phyloP scores from a whole-genome alignment of 2,329 filamentous ascomycete species.

The Aspergillus bombycis region DNA sequence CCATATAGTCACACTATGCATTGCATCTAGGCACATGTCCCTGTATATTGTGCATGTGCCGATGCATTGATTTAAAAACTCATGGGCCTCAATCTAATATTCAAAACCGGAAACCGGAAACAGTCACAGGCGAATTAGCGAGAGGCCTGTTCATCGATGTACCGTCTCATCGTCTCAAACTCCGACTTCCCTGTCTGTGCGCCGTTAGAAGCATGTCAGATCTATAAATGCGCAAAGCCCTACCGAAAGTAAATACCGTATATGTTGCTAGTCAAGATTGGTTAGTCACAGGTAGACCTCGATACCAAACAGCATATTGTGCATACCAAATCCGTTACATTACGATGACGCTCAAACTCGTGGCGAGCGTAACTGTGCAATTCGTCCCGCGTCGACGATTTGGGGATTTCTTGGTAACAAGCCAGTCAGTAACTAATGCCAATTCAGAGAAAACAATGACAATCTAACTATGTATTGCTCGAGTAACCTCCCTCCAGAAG shows the following conservation, averaged over 20 bases:
- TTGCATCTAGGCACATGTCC: background rate
- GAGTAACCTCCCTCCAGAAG: constrained; percentile 48
- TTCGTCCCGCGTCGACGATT: constrained; percentile 45
- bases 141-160: constrained; percentile 49
- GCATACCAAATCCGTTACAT: constrained; percentile 47
- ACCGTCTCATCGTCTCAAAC: constrained; percentile 50
- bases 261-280: constrained; percentile 39
- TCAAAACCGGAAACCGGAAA: background rate
- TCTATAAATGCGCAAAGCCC: background rate
- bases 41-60: background rate
- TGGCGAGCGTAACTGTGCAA: constrained; percentile 46
- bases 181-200: constrained; percentile 49
- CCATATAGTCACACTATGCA: background rate
- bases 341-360: constrained; percentile 48
- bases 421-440: constrained; percentile 3
- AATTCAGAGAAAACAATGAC: background rate
- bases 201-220: constrained; percentile 7
- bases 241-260: constrained; percentile 50
- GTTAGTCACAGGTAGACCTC: background rate
- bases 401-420: constrained; percentile 39
- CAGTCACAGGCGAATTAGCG: constrained; percentile 16
- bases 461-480: constrained; percentile 43
- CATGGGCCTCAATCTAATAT: background rate
- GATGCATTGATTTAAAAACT: background rate
- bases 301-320: background rate